Conservation (phyloP, 2,329 filamentous ascomycete species). For the Talaromyces sp. region DNA sequence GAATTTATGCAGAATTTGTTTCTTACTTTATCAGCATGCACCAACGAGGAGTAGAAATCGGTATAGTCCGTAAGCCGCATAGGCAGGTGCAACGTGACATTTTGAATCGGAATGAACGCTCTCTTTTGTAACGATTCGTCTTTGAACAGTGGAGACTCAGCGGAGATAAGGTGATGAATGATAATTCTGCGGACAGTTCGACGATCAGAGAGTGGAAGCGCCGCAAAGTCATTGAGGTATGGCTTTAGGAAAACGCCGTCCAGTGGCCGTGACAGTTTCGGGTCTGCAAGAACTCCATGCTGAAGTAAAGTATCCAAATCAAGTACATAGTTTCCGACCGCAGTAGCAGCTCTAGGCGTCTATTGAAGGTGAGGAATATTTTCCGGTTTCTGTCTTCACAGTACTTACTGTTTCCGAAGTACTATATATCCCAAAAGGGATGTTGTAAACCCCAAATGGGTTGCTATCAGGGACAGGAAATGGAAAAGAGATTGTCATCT, state of each 20-base stretch:
- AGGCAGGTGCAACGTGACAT: not conserved
- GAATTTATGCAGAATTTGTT: not conserved
- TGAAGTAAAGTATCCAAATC: not conserved
- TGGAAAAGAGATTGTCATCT: not conserved
- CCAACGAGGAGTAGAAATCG: constrained; percentile 1
- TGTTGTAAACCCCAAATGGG: constrained; percentile 3
- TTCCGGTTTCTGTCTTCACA: too few relatives aligned
- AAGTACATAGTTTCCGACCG: not conserved
- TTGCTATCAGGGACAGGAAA: not conserved
- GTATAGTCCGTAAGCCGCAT: constrained; percentile 2
- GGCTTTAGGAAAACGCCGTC: constrained; percentile 1
- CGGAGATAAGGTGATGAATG: not conserved
- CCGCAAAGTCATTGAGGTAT: constrained; percentile 1
- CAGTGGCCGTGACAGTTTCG: not conserved
- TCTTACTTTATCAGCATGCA: constrained; percentile 4
- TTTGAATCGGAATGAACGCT: not conserved
- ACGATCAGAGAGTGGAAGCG: constrained; percentile 1
- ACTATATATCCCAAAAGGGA: constrained; percentile 5
- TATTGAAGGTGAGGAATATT: not conserved
- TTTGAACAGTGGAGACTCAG: not conserved
- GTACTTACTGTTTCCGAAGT: not conserved
- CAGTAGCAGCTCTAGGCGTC: not conserved
- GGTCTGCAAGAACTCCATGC: not conserved
- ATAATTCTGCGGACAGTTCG: not conserved
- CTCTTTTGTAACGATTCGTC: not conserved